phyloP scores from a whole-genome alignment of 2,329 filamentous ascomycete species.

The Penicillium sclerotigenum region DNA sequence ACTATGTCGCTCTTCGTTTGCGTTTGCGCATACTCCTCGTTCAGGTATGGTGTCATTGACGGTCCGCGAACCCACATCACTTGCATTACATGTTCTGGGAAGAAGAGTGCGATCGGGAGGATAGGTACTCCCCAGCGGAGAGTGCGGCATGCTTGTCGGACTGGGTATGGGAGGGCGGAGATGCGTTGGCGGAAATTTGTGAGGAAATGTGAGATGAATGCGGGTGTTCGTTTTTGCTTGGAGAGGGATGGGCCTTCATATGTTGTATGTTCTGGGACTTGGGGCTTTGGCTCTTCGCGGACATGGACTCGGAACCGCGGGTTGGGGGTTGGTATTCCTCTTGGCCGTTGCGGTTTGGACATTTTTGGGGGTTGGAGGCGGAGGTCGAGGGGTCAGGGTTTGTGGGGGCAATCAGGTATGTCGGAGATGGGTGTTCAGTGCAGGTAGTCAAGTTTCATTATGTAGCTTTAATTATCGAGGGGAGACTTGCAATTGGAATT shows the following conservation, averaged over 20 bases:
- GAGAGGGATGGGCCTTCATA: neutral
- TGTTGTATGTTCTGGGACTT: neutral
- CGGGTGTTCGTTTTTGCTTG: conserved; percentile 3
- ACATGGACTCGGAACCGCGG: conserved; percentile 1
- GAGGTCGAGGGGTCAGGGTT: neutral
- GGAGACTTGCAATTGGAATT: neutral
- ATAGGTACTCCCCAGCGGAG: conserved; percentile 33
- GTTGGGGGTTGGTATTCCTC: neutral
- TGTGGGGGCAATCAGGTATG: neutral
- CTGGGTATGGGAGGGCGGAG: conserved; percentile 27
- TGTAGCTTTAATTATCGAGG: neutral
- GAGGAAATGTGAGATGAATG: conserved; percentile 20
- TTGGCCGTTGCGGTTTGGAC: conserved; percentile 1
- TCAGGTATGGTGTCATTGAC: conserved; percentile 77
- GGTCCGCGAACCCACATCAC: conserved; percentile 45
- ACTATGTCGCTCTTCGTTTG: conserved; percentile 42
- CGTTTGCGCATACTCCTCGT: conserved; percentile 57
- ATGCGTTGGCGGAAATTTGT: conserved; percentile 29
- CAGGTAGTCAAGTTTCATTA: neutral
- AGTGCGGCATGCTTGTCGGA: conserved; percentile 26
- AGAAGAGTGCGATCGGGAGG: conserved; percentile 39
- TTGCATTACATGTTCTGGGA: conserved; percentile 42
- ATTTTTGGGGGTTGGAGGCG: neutral
- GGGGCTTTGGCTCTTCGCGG: neutral
- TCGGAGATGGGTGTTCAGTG: neutral